These are phyloP conservation scores for Populus hybrid DNA, from an alignment of 441 rosid species.

Conservation along the genomic window DNA sequence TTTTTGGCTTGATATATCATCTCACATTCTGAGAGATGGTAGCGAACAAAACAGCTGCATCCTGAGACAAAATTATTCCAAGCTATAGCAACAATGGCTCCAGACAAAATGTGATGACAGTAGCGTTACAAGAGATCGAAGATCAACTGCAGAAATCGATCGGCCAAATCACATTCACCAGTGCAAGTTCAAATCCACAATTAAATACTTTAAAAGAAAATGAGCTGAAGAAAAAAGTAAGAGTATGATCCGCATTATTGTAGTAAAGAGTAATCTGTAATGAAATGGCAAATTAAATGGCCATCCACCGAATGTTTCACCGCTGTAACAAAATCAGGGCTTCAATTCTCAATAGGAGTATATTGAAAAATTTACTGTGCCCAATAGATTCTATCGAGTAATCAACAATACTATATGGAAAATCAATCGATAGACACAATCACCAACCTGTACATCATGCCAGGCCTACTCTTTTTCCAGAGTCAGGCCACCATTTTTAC, in stretches of 20 bases:
- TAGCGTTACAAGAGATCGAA: background rate
- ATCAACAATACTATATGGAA: background rate
- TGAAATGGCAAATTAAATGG: background rate
- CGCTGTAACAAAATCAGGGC: background rate
- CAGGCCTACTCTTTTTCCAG: background rate
- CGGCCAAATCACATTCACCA: background rate
- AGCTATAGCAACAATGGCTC: background rate
- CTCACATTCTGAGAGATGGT: background rate
- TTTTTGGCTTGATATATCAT: background rate
- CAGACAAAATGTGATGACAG: background rate
- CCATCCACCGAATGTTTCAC: background rate
- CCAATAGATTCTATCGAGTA: background rate
- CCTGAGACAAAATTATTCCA: background rate
- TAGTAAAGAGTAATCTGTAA: background rate
- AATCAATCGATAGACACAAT: background rate
- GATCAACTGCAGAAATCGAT: background rate
- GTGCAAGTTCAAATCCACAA: background rate
- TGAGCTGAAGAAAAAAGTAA: background rate
- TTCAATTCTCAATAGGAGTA: background rate
- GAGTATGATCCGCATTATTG: background rate
- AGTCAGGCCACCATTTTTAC: background rate
- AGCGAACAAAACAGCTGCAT: background rate
- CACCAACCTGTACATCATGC: background rate
- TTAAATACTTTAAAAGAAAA: background rate
- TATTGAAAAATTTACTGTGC: background rate